Conservation (phyloP, 2,329 filamentous ascomycete genomes). For the Apiospora saccharicola region DNA sequence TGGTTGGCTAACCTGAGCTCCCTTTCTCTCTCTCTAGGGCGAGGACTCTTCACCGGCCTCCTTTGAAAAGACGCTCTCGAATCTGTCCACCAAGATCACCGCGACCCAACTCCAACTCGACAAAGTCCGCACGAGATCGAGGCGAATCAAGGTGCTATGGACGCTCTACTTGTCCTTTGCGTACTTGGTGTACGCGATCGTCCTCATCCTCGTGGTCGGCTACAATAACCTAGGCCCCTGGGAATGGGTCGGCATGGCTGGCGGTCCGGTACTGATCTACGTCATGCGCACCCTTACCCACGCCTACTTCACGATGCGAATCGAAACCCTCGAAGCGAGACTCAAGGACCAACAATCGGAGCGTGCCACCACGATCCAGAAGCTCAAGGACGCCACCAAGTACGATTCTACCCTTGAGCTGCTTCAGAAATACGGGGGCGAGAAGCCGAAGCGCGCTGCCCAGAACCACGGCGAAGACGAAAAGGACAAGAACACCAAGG, state of each 20-base stretch:
- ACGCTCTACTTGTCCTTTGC: slow-evolving; percentile 90
- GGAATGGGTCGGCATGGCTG: slow-evolving; percentile 81
- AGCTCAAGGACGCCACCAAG: slow-evolving; percentile 92
- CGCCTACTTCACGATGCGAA: slow-evolving; percentile 81
- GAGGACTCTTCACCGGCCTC: slow-evolving; percentile 84
- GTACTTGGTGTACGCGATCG: slow-evolving; percentile 85
- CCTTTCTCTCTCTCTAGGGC: slow-evolving; percentile 58
- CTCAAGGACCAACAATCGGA: slow-evolving; percentile 81
- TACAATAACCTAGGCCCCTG: slow-evolving; percentile 77
- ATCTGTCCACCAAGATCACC: slow-evolving; percentile 83
- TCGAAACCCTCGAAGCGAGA: slow-evolving; percentile 71
- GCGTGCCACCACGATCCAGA: slow-evolving; percentile 86
- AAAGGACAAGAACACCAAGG: slow-evolving; percentile 40
- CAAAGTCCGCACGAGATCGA: slow-evolving; percentile 71
- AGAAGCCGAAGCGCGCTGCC: slow-evolving; percentile 37
- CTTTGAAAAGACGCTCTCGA: slow-evolving; percentile 90
- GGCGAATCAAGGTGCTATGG: slow-evolving; percentile 84
- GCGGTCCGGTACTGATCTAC: slow-evolving; percentile 86
- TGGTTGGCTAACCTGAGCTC: slow-evolving; percentile 20
- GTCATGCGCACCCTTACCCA: slow-evolving; percentile 70
- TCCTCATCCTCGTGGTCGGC: slow-evolving; percentile 85
- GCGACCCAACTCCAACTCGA: slow-evolving; percentile 78
- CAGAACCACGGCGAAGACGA: slow-evolving; percentile 34
- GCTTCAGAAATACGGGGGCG: slow-evolving; percentile 89
- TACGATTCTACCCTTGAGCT: slow-evolving; percentile 95